A percentile compares a stretch with the other conserved stretches of the same genome.
Evolutionary conservation across 2,329 filamentous ascomycete species (phyloP).

Genomic region (Bipolaris bicolor): DNA sequence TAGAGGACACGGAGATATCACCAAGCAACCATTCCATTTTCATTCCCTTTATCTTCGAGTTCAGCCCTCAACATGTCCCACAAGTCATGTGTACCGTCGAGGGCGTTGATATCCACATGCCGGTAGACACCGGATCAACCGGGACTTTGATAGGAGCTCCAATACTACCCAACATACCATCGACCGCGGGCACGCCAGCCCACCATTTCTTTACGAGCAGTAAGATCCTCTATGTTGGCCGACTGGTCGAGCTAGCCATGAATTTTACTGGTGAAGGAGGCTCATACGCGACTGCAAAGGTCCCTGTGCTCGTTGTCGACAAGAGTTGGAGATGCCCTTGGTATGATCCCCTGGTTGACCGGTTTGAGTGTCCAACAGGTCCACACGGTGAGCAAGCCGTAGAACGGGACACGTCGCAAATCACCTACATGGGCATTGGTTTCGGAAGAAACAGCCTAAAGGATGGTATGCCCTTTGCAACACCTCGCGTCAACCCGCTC

Average conservation of each 20-base stretch:
- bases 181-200: slow-evolving; percentile 32
- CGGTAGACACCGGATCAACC: slow-evolving; percentile 46
- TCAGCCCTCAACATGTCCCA: slow-evolving; percentile 33
- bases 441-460: slow-evolving; percentile 41
- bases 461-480: slow-evolving; percentile 39
- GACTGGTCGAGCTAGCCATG: slow-evolving; percentile 37
- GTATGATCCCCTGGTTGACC: slow-evolving; percentile 41
- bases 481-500: slow-evolving; percentile 43
- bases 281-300: slow-evolving; percentile 30
- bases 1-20: slow-evolving; percentile 15
- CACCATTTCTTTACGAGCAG: slow-evolving; percentile 46
- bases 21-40: slow-evolving; percentile 37
- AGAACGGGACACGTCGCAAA: slow-evolving; percentile 34
- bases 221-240: slow-evolving; percentile 42
- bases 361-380: slow-evolving; percentile 37
- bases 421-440: slow-evolving; percentile 48
- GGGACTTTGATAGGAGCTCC: slow-evolving; percentile 43
- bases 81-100: slow-evolving; percentile 38
- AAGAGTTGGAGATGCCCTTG: slow-evolving; percentile 43
- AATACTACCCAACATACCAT: slow-evolving; percentile 35
- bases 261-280: slow-evolving; percentile 32
- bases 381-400: slow-evolving; percentile 33
- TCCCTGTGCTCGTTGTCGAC: slow-evolving; percentile 43
- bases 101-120: slow-evolving; percentile 38
- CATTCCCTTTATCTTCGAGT: slow-evolving; percentile 40